Percentiles rank a stretch among this genome's conserved stretches.
Evolutionary conservation across 2,329 filamentous ascomycete genomes (phyloP).

Genomic region (Lasiodiplodia theobromae): DNA sequence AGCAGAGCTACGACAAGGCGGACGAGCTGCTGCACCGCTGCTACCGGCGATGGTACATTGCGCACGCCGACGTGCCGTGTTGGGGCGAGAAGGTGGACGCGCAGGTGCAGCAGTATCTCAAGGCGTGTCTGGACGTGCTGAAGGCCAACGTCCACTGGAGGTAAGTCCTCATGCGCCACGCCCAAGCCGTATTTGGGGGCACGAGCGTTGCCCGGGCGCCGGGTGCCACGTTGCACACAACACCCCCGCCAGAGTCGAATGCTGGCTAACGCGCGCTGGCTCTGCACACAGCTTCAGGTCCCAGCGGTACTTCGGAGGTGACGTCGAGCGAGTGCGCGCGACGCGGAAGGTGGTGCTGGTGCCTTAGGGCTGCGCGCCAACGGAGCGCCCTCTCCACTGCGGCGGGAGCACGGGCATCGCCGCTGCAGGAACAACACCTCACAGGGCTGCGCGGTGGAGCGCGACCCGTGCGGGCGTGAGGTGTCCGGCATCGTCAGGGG

Average conservation of each 20-base stretch:
- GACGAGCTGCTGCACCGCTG: conserved; percentile 29
- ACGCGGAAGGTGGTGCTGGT: conserved; percentile 26
- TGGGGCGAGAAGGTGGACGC: conserved; percentile 29
- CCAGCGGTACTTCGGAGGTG: conserved; percentile 28
- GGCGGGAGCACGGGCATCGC: conserved; percentile 12
- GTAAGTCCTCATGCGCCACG: conserved; percentile 25
- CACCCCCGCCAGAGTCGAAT: neutral
- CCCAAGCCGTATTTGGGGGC: conserved; percentile 19
- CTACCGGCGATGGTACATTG: conserved; percentile 30
- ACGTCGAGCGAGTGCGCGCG: conserved; percentile 29
- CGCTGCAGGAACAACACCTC: conserved; percentile 26
- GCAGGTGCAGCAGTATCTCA: conserved; percentile 30
- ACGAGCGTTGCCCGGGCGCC: conserved; percentile 29
- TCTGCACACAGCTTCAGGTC: conserved; percentile 25
- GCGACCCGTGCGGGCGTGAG: conserved; percentile 19
- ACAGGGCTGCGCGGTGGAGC: conserved; percentile 10
- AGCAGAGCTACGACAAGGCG: conserved; percentile 29
- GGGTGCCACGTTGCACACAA: conserved; percentile 27
- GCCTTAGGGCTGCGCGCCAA: conserved; percentile 4
- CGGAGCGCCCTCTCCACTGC: neutral
- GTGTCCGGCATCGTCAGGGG: conserved; percentile 17
- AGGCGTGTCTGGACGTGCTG: conserved; percentile 28
- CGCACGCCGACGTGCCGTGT: conserved; percentile 26
- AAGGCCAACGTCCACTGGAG: conserved; percentile 30
- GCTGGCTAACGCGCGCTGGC: conserved; percentile 9